Conservation (phyloP, 768 basidiomycete genomes). For the Megacollybia marginata region DNA sequence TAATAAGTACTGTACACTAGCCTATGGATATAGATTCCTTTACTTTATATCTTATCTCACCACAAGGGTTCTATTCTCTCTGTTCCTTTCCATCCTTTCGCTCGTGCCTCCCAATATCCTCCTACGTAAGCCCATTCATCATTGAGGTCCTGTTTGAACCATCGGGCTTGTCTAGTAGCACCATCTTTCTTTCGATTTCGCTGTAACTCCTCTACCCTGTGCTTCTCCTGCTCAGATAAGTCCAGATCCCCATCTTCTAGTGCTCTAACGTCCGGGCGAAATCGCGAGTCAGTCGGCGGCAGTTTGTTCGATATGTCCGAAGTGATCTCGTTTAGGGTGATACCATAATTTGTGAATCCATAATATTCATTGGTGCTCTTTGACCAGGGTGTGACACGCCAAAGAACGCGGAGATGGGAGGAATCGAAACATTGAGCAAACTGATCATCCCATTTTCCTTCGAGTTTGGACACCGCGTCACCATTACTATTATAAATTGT, state of each 20-base stretch:
- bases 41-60: slow-evolving; percentile 29
- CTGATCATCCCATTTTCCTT: slow-evolving; percentile 88
- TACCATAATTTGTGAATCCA: slow-evolving; percentile 75
- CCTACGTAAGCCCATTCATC: slow-evolving; percentile 75
- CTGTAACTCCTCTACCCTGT: slow-evolving; percentile 67
- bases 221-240: slow-evolving; percentile 65
- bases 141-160: slow-evolving; percentile 62
- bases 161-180: slow-evolving; percentile 54
- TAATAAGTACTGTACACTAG: no score
- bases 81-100: slow-evolving; percentile 52
- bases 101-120: slow-evolving; percentile 78
- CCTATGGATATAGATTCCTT: no score
- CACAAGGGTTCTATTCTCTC: slow-evolving; percentile 46
- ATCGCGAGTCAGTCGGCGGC: slow-evolving; percentile 77
- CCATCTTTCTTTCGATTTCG: slow-evolving; percentile 60
- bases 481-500: slow-evolving; percentile 47
- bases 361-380: slow-evolving; percentile 66
- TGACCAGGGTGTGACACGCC: slow-evolving; percentile 71
- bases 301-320: slow-evolving; percentile 54
- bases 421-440: slow-evolving; percentile 62
- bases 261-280: slow-evolving; percentile 75
- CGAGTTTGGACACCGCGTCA: slow-evolving; percentile 52
- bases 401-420: slow-evolving; percentile 67
- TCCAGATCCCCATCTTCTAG: slow-evolving; percentile 73
- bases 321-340: slow-evolving; percentile 78